Evolutionary conservation across 805 yeast genomes (phyloP).

Genomic region (Candida yuanshanica): DNA sequence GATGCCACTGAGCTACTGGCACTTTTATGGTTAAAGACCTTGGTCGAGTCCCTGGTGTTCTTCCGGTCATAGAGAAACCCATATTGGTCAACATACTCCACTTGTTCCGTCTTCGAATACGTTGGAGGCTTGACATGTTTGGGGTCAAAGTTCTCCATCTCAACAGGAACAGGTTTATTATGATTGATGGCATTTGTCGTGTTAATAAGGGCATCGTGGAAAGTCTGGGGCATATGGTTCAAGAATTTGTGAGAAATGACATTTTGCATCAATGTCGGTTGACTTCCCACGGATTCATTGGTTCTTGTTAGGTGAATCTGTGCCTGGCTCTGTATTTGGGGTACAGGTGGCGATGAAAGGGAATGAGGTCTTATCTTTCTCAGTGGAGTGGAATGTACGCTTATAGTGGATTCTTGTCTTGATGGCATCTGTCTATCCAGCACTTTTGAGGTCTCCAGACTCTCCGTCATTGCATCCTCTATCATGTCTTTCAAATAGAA

Average conservation of each 20-base stretch:
- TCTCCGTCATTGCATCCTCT: constrained; percentile 26
- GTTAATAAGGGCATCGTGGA: constrained; percentile 16
- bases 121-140: constrained; percentile 29
- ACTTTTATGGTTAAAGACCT: background rate
- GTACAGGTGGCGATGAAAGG: constrained; percentile 8
- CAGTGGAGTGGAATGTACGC: constrained; percentile 4
- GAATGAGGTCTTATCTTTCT: constrained; percentile 18
- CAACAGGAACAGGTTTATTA: constrained; percentile 31
- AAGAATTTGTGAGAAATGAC: constrained; percentile 16
- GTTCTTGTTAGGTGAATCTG: background rate
- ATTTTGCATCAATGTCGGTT: constrained; percentile 3
- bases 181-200: background rate
- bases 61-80: constrained; percentile 41
- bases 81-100: constrained; percentile 37
- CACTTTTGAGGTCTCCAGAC: constrained; percentile 5
- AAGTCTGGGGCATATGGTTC: constrained; percentile 18
- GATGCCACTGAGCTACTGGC: constrained; percentile 7
- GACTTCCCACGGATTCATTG: background rate
- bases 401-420: background rate
- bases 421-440: background rate
- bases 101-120: constrained; percentile 1
- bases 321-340: background rate
- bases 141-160: constrained; percentile 33
- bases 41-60: constrained; percentile 10
- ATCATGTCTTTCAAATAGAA: constrained; percentile 26